Conservation (phyloP, 805 yeast genomes). For the Candida ficus region DNA sequence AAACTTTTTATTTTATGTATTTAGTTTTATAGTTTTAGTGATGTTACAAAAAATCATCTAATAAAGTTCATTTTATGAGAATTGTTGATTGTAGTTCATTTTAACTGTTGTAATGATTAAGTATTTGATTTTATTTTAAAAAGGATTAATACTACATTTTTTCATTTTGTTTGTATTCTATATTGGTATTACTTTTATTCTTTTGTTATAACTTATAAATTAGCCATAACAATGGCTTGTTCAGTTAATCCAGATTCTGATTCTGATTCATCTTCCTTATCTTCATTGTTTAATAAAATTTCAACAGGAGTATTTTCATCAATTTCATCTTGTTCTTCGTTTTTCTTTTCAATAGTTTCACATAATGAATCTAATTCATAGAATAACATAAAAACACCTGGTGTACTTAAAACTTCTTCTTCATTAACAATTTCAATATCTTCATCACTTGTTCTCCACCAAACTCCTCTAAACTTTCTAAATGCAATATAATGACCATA, state of each 20-base stretch:
- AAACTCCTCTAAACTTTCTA: slow-evolving; percentile 71
- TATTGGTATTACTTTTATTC: no score
- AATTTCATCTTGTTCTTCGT: slow-evolving; percentile 3
- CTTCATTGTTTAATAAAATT: slow-evolving; percentile 22
- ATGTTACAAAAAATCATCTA: not conserved
- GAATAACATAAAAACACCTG: slow-evolving; percentile 90
- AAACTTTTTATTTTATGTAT: slow-evolving; percentile 7
- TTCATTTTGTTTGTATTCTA: no score
- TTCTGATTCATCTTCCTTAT: not conserved
- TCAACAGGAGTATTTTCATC: slow-evolving; percentile 5
- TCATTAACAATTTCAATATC: slow-evolving; percentile 76
- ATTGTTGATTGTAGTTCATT: no score
- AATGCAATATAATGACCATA: slow-evolving; percentile 96
- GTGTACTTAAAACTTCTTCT: slow-evolving; percentile 71
- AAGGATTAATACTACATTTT: no score
- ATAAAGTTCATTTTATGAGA: slow-evolving; percentile 5
- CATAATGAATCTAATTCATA: slow-evolving; percentile 56
- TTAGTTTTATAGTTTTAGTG: slow-evolving; percentile 1
- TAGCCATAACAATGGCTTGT: slow-evolving; percentile 11
- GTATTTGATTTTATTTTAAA: no score
- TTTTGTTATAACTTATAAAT: slow-evolving; percentile 1
- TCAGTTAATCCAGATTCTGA: not conserved
- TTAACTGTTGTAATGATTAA: no score
- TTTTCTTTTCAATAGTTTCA: slow-evolving; percentile 14
- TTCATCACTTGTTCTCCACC: slow-evolving; percentile 97